A percentile compares a stretch with the other conserved stretches of the same genome.
These are phyloP conservation scores for Cladophialophora exuberans DNA, from an alignment of 2,329 filamentous ascomycete genomes.

Conservation along the genomic window DNA sequence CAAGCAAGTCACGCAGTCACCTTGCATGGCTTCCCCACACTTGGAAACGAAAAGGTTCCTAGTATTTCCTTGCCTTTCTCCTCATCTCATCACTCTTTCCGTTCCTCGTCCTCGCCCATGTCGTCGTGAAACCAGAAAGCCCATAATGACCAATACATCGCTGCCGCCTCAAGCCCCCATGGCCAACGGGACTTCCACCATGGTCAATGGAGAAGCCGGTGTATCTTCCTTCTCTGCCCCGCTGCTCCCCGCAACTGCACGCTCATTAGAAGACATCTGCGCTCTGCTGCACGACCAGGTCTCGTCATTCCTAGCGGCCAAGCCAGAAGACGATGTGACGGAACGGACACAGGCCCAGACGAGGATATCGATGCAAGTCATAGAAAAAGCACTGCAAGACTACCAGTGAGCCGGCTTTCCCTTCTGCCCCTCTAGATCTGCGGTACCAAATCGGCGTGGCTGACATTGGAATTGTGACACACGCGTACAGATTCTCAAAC, in stretches of 20 bases:
- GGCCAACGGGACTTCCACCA: conserved; percentile 26
- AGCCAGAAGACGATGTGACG: conserved; percentile 59
- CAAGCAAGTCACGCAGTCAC: too few species aligned
- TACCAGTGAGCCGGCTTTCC: conserved; percentile 66
- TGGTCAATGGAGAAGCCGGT: conserved; percentile 33
- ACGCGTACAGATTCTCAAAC: conserved; percentile 68
- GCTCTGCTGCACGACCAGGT: conserved; percentile 64
- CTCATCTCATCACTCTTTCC: not conserved
- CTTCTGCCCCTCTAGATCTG: conserved; percentile 7
- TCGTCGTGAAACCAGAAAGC: too few species aligned
- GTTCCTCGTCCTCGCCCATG: too few species aligned
- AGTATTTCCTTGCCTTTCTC: not conserved
- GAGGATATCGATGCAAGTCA: conserved; percentile 69
- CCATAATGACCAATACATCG: conserved; percentile 31
- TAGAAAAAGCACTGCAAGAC: conserved; percentile 72
- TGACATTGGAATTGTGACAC: not conserved
- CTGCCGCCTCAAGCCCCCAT: conserved; percentile 35
- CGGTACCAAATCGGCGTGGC: too few species aligned
- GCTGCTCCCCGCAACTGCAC: conserved; percentile 19
- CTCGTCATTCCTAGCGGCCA: conserved; percentile 65
- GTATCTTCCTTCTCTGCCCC: conserved; percentile 20
- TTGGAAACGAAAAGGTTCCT: conserved; percentile 1
- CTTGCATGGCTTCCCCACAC: conserved; percentile 1
- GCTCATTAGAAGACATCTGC: conserved; percentile 62
- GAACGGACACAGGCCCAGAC: conserved; percentile 74